Percentiles rank a stretch among this genome's conserved stretches.
phyloP scores from a whole-genome alignment of 2,329 filamentous ascomycete genomes.

The Fusarium tricinctum region DNA sequence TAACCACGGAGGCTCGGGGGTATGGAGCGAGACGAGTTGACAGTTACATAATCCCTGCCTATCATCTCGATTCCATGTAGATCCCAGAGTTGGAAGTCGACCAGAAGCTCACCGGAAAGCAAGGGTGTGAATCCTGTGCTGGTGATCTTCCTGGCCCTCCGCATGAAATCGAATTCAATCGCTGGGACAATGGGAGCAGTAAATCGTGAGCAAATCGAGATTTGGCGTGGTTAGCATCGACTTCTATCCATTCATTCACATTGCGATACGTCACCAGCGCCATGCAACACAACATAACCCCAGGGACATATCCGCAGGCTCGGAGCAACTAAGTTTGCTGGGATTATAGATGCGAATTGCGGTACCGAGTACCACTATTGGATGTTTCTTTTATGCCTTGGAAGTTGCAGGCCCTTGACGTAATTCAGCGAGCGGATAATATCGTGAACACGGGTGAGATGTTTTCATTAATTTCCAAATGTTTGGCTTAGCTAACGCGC shows the following conservation, averaged over 20 bases:
- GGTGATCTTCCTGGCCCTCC: slow-evolving; percentile 30
- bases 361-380: background rate
- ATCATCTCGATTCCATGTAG: slow-evolving; percentile 44
- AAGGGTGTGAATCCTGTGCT: slow-evolving; percentile 33
- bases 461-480: slow-evolving; percentile 34
- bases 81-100: slow-evolving; percentile 36
- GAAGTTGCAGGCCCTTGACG: slow-evolving; percentile 25
- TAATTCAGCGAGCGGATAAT: slow-evolving; percentile 27
- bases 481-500: slow-evolving; percentile 15
- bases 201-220: slow-evolving; percentile 33
- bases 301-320: slow-evolving; percentile 11
- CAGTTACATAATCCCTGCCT: slow-evolving; percentile 40
- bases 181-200: slow-evolving; percentile 12
- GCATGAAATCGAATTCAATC: slow-evolving; percentile 37
- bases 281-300: slow-evolving; percentile 31
- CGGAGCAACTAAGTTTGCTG: slow-evolving; percentile 10
- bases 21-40: slow-evolving; percentile 33
- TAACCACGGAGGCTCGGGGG: slow-evolving; percentile 40
- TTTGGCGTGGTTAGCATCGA: slow-evolving; percentile 10
- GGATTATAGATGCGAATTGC: slow-evolving; percentile 13
- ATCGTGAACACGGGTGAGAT: slow-evolving; percentile 9
- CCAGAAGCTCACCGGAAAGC: slow-evolving; percentile 38
- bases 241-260: slow-evolving; percentile 19
- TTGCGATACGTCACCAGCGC: slow-evolving; percentile 30
- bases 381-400: slow-evolving; percentile 33